Evolutionary conservation across 1,139 yeast species (phyloP).

Genomic region (Yamadazyma triangularis): DNA sequence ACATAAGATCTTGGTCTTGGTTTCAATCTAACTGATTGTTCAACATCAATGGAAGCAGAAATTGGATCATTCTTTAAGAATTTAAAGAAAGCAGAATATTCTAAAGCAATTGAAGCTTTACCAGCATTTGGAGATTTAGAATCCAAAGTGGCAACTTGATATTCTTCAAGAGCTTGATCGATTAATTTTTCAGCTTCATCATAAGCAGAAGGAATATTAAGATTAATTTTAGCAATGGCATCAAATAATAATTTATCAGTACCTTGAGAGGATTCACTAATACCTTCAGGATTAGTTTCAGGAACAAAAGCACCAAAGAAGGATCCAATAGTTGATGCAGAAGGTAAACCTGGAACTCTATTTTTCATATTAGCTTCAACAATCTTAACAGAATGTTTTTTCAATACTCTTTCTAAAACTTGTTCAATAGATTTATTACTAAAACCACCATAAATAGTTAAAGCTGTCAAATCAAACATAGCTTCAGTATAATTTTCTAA

Average conservation of each 20-base stretch:
- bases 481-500: slow-evolving; percentile 78
- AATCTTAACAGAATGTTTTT: slow-evolving; percentile 65
- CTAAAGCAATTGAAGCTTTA: slow-evolving; percentile 60
- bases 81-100: slow-evolving; percentile 76
- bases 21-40: slow-evolving; percentile 57
- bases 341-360: slow-evolving; percentile 62
- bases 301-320: slow-evolving; percentile 73
- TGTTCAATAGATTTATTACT: slow-evolving; percentile 74
- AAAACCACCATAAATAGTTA: slow-evolving; percentile 73
- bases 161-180: slow-evolving; percentile 61
- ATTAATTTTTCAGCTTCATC: slow-evolving; percentile 68
- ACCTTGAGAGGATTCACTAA: slow-evolving; percentile 44
- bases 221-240: slow-evolving; percentile 61
- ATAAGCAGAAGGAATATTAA: slow-evolving; percentile 68
- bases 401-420: slow-evolving; percentile 83
- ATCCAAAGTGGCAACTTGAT: slow-evolving; percentile 32
- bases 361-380: slow-evolving; percentile 57
- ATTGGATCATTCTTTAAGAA: slow-evolving; percentile 75
- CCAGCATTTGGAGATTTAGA: slow-evolving; percentile 48
- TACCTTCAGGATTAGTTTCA: slow-evolving; percentile 44
- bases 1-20: slow-evolving; percentile 85
- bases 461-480: slow-evolving; percentile 85
- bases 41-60: slow-evolving; percentile 56
- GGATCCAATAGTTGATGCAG: slow-evolving; percentile 79
- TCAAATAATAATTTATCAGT: slow-evolving; percentile 63